Base-by-base conservation (phyloP, 352 stramenopile species). In the Globisporangium nodosum region DNA sequence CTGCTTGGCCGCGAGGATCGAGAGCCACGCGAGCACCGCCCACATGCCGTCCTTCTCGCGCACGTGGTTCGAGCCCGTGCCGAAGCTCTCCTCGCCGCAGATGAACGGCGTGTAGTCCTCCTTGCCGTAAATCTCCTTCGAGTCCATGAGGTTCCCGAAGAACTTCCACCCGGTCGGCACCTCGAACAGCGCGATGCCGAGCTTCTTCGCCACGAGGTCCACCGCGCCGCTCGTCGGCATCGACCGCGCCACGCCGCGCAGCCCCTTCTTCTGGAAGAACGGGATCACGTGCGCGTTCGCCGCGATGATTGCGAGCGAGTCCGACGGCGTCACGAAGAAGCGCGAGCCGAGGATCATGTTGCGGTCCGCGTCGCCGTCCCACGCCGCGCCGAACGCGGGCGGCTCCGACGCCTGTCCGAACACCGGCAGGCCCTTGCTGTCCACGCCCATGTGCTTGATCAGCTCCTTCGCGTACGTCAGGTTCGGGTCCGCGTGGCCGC, bases 91-190 rank as follows among this genome's bases (percentile, higher is more conserved):
- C 74, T 99, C 97, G 30, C 97, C 97, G 72, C 97, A 99, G 37
- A 99, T 92, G 71, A 99, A 99, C 18, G 97, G 97, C 39, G 90
- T 97, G 76, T 98, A 99, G 71, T 99, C 94, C 62, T 97, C 89
- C 69, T 97, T 96, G 60, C 88, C 90, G 65, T 97, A 98, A 50
- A 97, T 79, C 42, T 97, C 92, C 62, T 97, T 95, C 15, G 94
- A 98, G 76, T 98, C 95, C 97, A 99, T 99, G 30, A 99, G 77
- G 79, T 99, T 99, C 40, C 97, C 97, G 68, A 99, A 99, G 77
- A 99, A 99, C 81, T 99, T 99, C 97, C 97, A 99, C 52, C 97
- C 97, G 33, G 97, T 99, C 20, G 97, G 97, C 40, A 98, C 98
- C 60, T 98, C 96, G 71, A 99, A 99, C 54, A 95, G 91, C 16